These are phyloP conservation scores for Rhynchosporium agropyri DNA, from an alignment of 2,329 filamentous ascomycete genomes.

Conservation along the genomic window DNA sequence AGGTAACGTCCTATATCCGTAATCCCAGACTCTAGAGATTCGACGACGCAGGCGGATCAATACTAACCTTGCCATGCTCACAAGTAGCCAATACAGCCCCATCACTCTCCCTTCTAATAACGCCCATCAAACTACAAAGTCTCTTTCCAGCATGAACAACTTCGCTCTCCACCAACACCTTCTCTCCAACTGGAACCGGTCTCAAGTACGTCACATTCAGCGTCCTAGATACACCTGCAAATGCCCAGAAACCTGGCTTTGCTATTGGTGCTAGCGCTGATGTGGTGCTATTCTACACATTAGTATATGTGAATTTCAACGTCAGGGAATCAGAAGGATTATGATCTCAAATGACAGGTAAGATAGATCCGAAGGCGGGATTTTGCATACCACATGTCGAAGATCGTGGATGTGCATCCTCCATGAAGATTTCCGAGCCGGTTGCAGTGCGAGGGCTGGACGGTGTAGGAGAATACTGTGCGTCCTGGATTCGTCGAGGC, in stretches of 20 bases:
- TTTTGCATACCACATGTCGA: constrained; percentile 54
- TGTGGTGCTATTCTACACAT: constrained; percentile 51
- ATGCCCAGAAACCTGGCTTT: constrained; percentile 61
- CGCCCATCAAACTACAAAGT: constrained; percentile 54
- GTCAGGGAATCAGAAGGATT: no score
- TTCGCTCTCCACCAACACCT: constrained; percentile 58
- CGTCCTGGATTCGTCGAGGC: constrained; percentile 33
- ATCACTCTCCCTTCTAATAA: constrained; percentile 56
- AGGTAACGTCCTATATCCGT: neutral
- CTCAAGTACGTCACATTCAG: constrained; percentile 69
- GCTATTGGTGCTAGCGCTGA: constrained; percentile 58
- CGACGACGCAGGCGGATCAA: constrained; percentile 48
- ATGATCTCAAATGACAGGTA: no score
- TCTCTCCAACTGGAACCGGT: constrained; percentile 60
- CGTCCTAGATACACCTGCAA: constrained; percentile 65
- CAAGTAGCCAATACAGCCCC: constrained; percentile 58
- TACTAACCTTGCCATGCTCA: constrained; percentile 67
- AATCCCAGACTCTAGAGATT: constrained; percentile 7
- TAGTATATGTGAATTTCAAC: no score
- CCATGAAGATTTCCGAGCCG: constrained; percentile 59
- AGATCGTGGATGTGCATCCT: constrained; percentile 65
- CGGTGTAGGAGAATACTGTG: constrained; percentile 49
- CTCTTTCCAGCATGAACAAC: constrained; percentile 61
- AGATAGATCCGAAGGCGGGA: no score
- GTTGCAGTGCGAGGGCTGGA: constrained; percentile 57